Evolutionary conservation across 768 basidiomycete genomes (phyloP), one percentile per base, ranked within the genome.

Genomic region (Auricularia sp.): DNA sequence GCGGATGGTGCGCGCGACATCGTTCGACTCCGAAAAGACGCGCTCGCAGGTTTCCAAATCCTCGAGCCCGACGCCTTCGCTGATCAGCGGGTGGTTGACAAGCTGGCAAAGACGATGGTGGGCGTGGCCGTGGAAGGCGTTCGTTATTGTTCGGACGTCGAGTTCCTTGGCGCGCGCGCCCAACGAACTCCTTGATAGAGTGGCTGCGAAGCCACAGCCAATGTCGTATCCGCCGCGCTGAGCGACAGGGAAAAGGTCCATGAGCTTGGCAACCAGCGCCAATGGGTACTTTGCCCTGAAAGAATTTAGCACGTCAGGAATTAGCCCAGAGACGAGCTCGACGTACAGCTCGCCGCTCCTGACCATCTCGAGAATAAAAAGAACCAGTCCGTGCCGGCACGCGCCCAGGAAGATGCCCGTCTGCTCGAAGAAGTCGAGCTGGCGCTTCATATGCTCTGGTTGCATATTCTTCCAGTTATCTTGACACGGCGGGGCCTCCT

Each of bases 91-190:
- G 29, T 72, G 67, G 36, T 65, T 56, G 13, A 51, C 21, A 54
- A 73, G 68, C 62, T 74, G 69, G 66, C 72, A 68, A 8, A 63
- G 45, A 65, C 70, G 70, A 62, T 74, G 68, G 68, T 80, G 77
- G 5, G 73, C 64, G 64, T 77, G 75, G 0, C 77, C 75, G 66
- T 78, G 76, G 63, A 77, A 78, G 1, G 75, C 70, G 63, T 71
- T 65, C 4, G 73, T 68, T 29, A 35, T 71, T 0, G 45, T 64
- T 16, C 65, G 61, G 62, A 21, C 59, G 37, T 33, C 16, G 33
- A n/a, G 14, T n/a, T 21, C 8, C 2, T 45, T 21, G 37, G 65
- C 51, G 34, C 5, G 62, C 10, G 67, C 58, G 7, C n/a, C 64
- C 18, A 71, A 59, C 8, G 63, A 51, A 54, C 69, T 70, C 1